Evolutionary conservation across 2,329 filamentous ascomycete genomes (phyloP), one percentile per base, ranked within the genome.

Genomic region (Graphilbum fragrans): DNA sequence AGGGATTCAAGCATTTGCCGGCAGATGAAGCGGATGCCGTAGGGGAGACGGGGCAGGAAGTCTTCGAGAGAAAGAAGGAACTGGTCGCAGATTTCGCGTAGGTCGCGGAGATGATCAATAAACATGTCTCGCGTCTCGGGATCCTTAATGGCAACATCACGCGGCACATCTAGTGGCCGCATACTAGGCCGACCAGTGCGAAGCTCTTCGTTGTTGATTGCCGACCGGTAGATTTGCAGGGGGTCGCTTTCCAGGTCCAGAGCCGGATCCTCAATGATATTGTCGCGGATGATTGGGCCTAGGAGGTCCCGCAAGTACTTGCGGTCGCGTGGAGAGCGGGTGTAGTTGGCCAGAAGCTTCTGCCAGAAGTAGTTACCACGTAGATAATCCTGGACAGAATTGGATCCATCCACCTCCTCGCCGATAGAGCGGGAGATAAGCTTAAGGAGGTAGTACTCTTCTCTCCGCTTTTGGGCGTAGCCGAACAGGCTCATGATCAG

Each of bases 191-290:
- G 77, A 5, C 92, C 92, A 0, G 92, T 98, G 17, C 86, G 80
- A 20, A 98, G 76, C 62, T 98, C 92, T 60, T 96, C 90, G 53
- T 98, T 94, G 64, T 93, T 96, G 63, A 98, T 93, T 14, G 86
- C 81, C 5, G 87, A 92, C 34, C 85, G 78, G 62, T 98, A 96
- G 43, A 98, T 98, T 52, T 96, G 90, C 68, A 96, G 82, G 0
- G 92, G 92, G 55, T 98, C 92, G 57, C 90, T 95, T 61, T 98
- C 92, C 21, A 98, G 70, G 57, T 98, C 90, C 27, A 98, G 69
- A 5, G 81, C 82, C 12, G 87, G 80, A 51, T 95, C 92, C 41
- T 94, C 92, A 41, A 96, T 80, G 53, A 98, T 87, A 55, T 92
- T 90, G 56, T 94, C 85, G 47, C 84, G 82, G 50, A 98, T 82